Percentiles rank a stretch among this genome's conserved stretches.
Conservation (phyloP, 176 grass and related monocot species). For the Paspalum vaginatum region DNA sequence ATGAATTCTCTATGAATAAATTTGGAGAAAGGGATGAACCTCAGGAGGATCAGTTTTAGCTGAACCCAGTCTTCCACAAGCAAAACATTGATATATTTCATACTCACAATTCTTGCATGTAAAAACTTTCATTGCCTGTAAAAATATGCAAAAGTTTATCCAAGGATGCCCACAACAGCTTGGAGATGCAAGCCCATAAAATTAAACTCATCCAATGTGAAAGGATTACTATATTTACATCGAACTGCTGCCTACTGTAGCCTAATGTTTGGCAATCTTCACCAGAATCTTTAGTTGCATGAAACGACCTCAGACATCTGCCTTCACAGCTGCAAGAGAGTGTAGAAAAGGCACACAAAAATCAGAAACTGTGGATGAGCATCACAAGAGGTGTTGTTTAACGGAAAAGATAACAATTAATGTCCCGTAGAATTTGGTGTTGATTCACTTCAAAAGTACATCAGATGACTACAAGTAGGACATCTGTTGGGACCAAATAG, state of each 20-base stretch:
- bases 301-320: constrained; percentile 68
- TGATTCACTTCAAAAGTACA: not conserved
- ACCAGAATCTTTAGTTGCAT: constrained; percentile 49
- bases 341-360: not conserved
- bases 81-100: constrained; percentile 71
- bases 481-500: constrained; percentile 4
- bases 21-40: constrained; percentile 44
- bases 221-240: constrained; percentile 47
- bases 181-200: constrained; percentile 13
- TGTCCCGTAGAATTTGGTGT: not conserved
- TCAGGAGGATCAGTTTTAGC: constrained; percentile 47
- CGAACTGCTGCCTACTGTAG: constrained; percentile 56
- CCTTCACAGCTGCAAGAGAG: constrained; percentile 67
- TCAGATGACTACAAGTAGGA: not conserved
- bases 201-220: not conserved
- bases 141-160: constrained; percentile 31
- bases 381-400: not conserved
- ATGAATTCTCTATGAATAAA: constrained; percentile 17
- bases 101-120: constrained; percentile 67
- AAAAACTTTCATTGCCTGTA: constrained; percentile 57
- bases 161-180: constrained; percentile 10
- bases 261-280: constrained; percentile 68
- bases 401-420: not conserved
- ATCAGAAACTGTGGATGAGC: constrained; percentile 17
- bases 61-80: constrained; percentile 61